Percentiles rank a stretch among this genome's conserved stretches.
Evolutionary conservation across 2,329 filamentous ascomycete species (phyloP).

Genomic region (Macrophomina phaseolina): DNA sequence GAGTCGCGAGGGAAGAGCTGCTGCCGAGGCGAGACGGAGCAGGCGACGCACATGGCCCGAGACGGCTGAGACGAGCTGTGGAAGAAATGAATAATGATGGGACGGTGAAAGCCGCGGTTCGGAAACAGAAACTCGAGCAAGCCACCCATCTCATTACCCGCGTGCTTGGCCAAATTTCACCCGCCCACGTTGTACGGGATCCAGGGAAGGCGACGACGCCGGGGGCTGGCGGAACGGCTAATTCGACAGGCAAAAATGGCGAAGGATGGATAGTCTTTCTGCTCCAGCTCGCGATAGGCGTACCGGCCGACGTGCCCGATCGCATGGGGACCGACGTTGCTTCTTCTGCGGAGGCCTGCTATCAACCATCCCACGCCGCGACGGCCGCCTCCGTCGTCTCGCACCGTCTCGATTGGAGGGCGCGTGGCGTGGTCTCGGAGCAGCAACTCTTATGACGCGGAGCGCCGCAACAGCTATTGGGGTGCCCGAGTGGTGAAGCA

Average conservation of each 20-base stretch:
- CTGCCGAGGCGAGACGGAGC: not conserved
- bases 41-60: not conserved
- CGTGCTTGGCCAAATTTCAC: constrained; percentile 7
- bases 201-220: not conserved
- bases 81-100: not conserved
- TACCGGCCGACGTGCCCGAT: not conserved
- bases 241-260: not conserved
- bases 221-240: not conserved
- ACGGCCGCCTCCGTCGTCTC: not conserved
- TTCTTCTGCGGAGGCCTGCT: not conserved
- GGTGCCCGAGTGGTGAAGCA: not conserved
- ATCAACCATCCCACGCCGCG: not conserved
- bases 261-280: constrained; percentile 7
- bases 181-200: not conserved
- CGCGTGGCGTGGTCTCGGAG: not conserved
- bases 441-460: not conserved
- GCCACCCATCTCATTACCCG: constrained; percentile 22
- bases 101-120: not conserved
- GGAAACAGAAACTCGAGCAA: constrained; percentile 5
- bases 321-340: not conserved
- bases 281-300: not conserved
- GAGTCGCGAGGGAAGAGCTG: not conserved
- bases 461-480: not conserved
- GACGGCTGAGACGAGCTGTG: not conserved
- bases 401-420: not conserved